Evolutionary conservation across 306 rosid species (phyloP), one percentile per base, ranked within the genome.

Genomic region (Sophora flavescens): DNA sequence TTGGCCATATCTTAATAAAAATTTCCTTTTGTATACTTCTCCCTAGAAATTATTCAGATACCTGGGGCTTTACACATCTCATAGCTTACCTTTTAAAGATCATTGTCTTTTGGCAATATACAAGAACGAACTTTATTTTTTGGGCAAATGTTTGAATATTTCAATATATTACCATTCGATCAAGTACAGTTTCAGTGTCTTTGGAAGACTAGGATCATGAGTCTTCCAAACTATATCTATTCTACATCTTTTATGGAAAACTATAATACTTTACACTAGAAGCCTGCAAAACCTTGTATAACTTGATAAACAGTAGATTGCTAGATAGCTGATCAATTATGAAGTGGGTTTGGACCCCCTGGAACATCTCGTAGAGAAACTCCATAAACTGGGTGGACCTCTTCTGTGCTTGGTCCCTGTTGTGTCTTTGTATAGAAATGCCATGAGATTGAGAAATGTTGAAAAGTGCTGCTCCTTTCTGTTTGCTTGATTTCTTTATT

Each of bases 271-370:
- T 57, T 82, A 66, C 75, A 58, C 80, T 16, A 41, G 13, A 77
- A 58, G 77, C 80, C 89, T 80, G 79, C 83, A 87, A 87, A 83
- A 87, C 26, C 78, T 71, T 72, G 78, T 74, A 65, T 78, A 66
- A 76, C 77, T 74, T 50, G 85, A 69, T 50, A 73, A 79, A 63
- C n/a, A 77, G 68, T 48, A 69, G 75, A 79, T 28, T 76, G 69
- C 80, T 50, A 71, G 78, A 75, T 18, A 63, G 76, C 78, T 74
- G 78, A 81, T 92, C 89, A 90, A 76, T 92, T 90, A 84, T 92
- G 97, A 78, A 92, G 97, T 16, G 93, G 93, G 87, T 92, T 90
- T 68, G 97, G 97, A 64, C 97, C 97, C 35, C 85, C 86, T 1
- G 97, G 97, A 81, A 88, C 91, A 52, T 41, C 82, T 76, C 93